Percentiles rank a stretch among this genome's conserved stretches.
Evolutionary conservation across 805 yeast species (phyloP).

Genomic region (Wickerhamomyces pijperi): DNA sequence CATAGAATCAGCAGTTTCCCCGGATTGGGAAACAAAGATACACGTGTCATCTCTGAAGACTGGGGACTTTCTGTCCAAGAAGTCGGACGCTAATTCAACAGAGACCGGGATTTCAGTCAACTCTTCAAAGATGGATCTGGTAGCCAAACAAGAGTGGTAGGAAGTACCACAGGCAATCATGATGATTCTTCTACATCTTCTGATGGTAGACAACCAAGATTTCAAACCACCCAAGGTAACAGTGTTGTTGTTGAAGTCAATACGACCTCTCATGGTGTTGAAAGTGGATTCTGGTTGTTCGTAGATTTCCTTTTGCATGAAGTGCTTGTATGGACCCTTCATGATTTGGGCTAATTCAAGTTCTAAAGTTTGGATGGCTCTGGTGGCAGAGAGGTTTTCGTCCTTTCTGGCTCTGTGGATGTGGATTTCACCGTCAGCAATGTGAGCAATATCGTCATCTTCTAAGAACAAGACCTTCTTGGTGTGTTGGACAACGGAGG

Average conservation of each 20-base stretch:
- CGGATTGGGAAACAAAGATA: slow-evolving; percentile 95
- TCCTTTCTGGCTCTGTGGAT: slow-evolving; percentile 91
- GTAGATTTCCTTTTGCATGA: slow-evolving; percentile 97
- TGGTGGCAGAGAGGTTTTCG: slow-evolving; percentile 82
- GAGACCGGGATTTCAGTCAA: slow-evolving; percentile 89
- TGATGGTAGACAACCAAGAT: slow-evolving; percentile 72
- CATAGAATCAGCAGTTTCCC: slow-evolving; percentile 97
- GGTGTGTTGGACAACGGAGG: slow-evolving; percentile 93
- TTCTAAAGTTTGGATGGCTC: slow-evolving; percentile 94
- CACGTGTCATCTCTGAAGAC: slow-evolving; percentile 97
- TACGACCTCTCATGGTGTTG: slow-evolving; percentile 98
- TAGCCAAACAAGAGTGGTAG: slow-evolving; percentile 95
- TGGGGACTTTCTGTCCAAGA: slow-evolving; percentile 90
- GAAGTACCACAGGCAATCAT: slow-evolving; percentile 99
- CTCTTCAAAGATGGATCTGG: slow-evolving; percentile 93
- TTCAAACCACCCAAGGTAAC: slow-evolving; percentile 87
- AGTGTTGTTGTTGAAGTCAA: slow-evolving; percentile 71
- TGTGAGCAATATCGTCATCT: slow-evolving; percentile 98
- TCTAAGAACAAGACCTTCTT: slow-evolving; percentile 92
- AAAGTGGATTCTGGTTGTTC: slow-evolving; percentile 98
- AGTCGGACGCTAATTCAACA: slow-evolving; percentile 90
- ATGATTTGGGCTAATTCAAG: slow-evolving; percentile 95
- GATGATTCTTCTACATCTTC: slow-evolving; percentile 89
- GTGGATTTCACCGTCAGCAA: slow-evolving; percentile 95
- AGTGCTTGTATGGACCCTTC: slow-evolving; percentile 94